phyloP scores from a whole-genome alignment of 2,329 filamentous ascomycete species.

The Cytospora leucostoma region DNA sequence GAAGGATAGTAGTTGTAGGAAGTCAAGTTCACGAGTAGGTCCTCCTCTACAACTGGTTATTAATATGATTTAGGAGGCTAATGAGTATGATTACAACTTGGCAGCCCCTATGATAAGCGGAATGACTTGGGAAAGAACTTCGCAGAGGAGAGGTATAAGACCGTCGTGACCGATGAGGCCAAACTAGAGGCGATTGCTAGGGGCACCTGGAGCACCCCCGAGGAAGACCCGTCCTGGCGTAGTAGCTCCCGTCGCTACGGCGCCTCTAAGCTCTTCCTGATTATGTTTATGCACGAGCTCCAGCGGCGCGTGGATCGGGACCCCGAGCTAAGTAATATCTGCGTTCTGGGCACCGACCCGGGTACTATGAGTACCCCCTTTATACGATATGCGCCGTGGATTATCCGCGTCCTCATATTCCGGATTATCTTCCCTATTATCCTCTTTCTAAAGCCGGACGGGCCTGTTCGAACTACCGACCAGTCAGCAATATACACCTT shows the following conservation, averaged over 20 bases:
- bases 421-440: neutral
- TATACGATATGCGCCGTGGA: slow-evolving; percentile 24
- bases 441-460: slow-evolving; percentile 7
- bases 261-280: slow-evolving; percentile 36
- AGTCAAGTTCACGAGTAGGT: slow-evolving; percentile 21
- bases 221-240: slow-evolving; percentile 29
- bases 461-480: neutral
- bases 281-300: slow-evolving; percentile 35
- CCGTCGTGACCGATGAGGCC: neutral
- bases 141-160: slow-evolving; percentile 7
- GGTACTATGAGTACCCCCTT: slow-evolving; percentile 35
- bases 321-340: slow-evolving; percentile 34
- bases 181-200: slow-evolving; percentile 31
- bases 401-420: slow-evolving; percentile 25
- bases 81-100: too few relatives aligned
- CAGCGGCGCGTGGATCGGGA: slow-evolving; percentile 34
- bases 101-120: too few relatives aligned
- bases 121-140: too few relatives aligned
- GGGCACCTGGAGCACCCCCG: slow-evolving; percentile 31
- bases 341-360: slow-evolving; percentile 38
- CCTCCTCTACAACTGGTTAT: too few relatives aligned
- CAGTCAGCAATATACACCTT: slow-evolving; percentile 17
- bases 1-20: slow-evolving; percentile 30
- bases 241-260: slow-evolving; percentile 36
- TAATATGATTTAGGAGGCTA: too few relatives aligned